These are phyloP conservation scores for Akebia trifoliata DNA, from an alignment of 164 flowering plant species.

Conservation along the genomic window DNA sequence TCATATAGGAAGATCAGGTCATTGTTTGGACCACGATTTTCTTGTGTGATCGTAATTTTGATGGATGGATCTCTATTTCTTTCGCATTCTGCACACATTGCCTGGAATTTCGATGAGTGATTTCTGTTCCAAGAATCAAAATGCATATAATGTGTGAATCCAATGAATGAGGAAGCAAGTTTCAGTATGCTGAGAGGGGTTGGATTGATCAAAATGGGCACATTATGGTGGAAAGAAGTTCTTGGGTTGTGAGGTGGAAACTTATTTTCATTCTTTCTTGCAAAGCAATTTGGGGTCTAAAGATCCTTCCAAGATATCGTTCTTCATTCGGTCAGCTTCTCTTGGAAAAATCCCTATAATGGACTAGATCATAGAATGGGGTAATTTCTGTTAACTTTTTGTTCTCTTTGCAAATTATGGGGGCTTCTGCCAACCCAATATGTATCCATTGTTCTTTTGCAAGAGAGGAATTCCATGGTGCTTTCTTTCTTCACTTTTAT, in stretches of 20 bases:
- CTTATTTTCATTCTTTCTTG: too few species aligned
- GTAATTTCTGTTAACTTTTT: too few species aligned
- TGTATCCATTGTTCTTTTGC: too few species aligned
- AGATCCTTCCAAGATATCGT: too few species aligned
- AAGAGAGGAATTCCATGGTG: too few species aligned
- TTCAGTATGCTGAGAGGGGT: conserved; percentile 36
- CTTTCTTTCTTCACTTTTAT: too few species aligned
- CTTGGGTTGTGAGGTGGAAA: conserved; percentile 24
- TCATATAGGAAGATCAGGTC: conserved; percentile 52
- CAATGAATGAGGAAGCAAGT: conserved; percentile 22
- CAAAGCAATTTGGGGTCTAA: too few species aligned
- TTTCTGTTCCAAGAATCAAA: background rate
- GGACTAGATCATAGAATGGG: too few species aligned
- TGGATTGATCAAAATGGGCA: conserved; percentile 24
- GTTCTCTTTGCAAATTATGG: too few species aligned
- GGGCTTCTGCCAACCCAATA: too few species aligned
- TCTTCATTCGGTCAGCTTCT: too few species aligned
- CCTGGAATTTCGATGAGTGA: conserved; percentile 79
- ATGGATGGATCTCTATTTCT: conserved; percentile 69
- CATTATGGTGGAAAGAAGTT: conserved; percentile 32
- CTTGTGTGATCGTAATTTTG: conserved; percentile 55
- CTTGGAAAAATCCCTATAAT: too few species aligned
- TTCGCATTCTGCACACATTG: conserved; percentile 41
- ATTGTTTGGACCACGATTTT: conserved; percentile 62
- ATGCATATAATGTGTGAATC: conserved; percentile 12